These are phyloP conservation scores for Globisporangium canariense DNA, from an alignment of 352 stramenopile genomes.

Conservation along the genomic window DNA sequence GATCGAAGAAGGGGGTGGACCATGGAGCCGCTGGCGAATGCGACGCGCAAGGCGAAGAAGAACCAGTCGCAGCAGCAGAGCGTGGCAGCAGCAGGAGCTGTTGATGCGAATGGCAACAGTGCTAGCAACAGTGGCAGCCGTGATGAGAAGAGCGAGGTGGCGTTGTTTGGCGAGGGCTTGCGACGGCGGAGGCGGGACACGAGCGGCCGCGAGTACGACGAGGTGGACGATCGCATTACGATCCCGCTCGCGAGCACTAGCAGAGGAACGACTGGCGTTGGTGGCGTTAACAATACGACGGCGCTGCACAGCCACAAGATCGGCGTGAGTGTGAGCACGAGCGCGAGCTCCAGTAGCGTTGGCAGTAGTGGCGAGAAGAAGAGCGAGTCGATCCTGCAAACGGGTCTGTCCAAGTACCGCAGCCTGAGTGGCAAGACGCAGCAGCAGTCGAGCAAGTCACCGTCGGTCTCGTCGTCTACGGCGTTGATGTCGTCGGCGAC, in stretches of 20 bases:
- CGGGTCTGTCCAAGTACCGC: constrained; percentile 69
- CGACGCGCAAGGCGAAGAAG: constrained; percentile 7
- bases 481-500: not conserved
- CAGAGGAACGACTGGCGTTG: constrained; percentile 32
- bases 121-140: not conserved
- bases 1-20: not conserved
- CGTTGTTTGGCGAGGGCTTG: constrained; percentile 10
- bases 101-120: not conserved
- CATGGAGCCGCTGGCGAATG: not conserved
- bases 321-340: constrained; percentile 11
- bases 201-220: constrained; percentile 27
- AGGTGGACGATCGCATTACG: constrained; percentile 70
- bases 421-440: constrained; percentile 25
- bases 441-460: not conserved
- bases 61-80: not conserved
- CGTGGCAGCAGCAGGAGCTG: not conserved
- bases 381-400: constrained; percentile 35
- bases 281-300: not conserved
- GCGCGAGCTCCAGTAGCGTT: not conserved
- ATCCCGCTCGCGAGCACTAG: constrained; percentile 49
- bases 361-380: constrained; percentile 6
- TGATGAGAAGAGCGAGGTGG: not conserved
- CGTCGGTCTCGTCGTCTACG: not conserved
- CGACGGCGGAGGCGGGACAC: constrained; percentile 13
- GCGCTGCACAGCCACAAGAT: not conserved